phyloP scores from a whole-genome alignment of 176 grass and related monocot species.

The Elymus sibiricus region DNA sequence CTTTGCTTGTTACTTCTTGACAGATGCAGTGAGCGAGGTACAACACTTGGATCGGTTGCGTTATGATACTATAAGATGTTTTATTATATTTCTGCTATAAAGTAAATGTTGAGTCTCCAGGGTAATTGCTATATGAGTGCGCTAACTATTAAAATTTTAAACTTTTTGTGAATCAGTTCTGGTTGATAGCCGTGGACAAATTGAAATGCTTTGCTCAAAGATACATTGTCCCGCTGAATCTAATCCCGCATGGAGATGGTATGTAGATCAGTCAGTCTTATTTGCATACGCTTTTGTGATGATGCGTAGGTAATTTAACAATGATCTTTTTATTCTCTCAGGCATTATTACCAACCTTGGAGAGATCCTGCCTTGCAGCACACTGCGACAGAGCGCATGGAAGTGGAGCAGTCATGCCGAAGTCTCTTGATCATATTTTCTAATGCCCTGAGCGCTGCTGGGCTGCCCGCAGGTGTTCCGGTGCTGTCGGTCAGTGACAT shows the following conservation, averaged over 20 bases:
- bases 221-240: slow-evolving; percentile 63
- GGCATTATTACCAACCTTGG: slow-evolving; percentile 85
- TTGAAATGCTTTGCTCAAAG: slow-evolving; percentile 55
- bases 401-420: slow-evolving; percentile 72
- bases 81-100: not conserved
- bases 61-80: slow-evolving; percentile 11
- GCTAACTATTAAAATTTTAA: too few species aligned
- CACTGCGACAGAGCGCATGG: slow-evolving; percentile 50
- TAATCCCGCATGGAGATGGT: slow-evolving; percentile 94
- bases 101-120: not conserved
- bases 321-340: slow-evolving; percentile 14
- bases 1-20: slow-evolving; percentile 65
- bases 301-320: not conserved
- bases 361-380: slow-evolving; percentile 32
- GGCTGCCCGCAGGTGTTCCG: slow-evolving; percentile 22
- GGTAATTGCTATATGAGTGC: not conserved
- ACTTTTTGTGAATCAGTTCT: slow-evolving; percentile 49
- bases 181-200: slow-evolving; percentile 30
- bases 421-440: slow-evolving; percentile 68
- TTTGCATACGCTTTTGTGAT: not conserved
- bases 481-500: slow-evolving; percentile 46
- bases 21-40: slow-evolving; percentile 43
- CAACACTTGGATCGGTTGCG: not conserved
- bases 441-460: slow-evolving; percentile 41
- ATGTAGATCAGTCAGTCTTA: not conserved